Evolutionary conservation across 108 stramenopile genomes (phyloP).

Genomic region (Schizochytrium sp.): DNA sequence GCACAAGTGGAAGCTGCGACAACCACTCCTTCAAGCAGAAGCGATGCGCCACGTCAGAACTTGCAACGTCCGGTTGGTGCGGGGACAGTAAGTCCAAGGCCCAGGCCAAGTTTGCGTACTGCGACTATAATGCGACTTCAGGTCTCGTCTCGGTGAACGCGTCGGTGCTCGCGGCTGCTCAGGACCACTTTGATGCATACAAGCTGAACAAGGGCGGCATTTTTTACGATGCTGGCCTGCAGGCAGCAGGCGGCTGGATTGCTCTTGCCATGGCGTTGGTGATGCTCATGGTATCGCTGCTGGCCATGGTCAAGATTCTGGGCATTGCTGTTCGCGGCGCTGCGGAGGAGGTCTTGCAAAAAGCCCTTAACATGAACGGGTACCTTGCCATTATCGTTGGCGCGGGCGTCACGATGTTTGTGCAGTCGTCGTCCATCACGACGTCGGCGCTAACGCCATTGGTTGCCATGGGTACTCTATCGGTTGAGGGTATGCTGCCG

Average conservation of each 20-base stretch:
- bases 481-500: conserved; percentile 31
- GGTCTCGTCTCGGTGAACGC: no score
- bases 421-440: conserved; percentile 65
- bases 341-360: conserved; percentile 67
- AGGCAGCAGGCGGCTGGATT: conserved; percentile 44
- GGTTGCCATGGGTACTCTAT: conserved; percentile 59
- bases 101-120: no score
- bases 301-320: conserved; percentile 64
- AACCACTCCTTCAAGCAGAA: neutral
- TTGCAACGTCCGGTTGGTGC: neutral
- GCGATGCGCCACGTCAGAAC: neutral
- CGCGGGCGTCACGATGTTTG: conserved; percentile 63
- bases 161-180: no score
- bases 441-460: conserved; percentile 68
- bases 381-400: conserved; percentile 66
- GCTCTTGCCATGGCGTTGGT: conserved; percentile 58
- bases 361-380: conserved; percentile 72
- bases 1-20: no score
- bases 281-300: conserved; percentile 61
- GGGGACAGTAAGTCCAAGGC: no score
- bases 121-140: no score
- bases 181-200: no score
- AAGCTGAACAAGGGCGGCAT: no score
- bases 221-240: no score
- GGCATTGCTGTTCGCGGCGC: conserved; percentile 61